phyloP scores from a whole-genome alignment of 202 grass and related monocot genomes.

The Alloteropsis angusta region DNA sequence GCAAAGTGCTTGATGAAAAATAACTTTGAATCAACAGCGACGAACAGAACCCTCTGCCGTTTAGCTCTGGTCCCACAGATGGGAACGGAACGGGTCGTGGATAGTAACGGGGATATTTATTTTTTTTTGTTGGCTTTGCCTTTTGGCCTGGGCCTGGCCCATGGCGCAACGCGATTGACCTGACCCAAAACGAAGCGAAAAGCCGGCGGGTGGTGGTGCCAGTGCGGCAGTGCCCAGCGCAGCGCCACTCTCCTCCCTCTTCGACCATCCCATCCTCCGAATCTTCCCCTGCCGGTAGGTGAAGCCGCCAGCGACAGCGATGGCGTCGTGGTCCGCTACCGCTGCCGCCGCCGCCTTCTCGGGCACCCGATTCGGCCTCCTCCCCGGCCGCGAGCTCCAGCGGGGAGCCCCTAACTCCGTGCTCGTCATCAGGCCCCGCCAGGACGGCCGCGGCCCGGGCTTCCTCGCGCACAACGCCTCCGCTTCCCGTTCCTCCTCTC shows the following conservation, averaged over 20 bases:
- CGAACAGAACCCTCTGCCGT: too few species aligned
- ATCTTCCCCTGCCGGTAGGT: not conserved
- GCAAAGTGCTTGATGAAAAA: too few species aligned
- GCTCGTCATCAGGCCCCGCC: conserved; percentile 17
- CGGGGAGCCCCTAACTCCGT: not conserved
- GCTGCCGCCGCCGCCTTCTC: conserved; percentile 5
- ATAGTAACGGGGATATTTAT: too few species aligned
- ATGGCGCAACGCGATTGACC: not conserved
- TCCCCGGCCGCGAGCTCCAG: conserved; percentile 6
- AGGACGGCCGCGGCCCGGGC: not conserved
- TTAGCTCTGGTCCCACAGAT: too few species aligned
- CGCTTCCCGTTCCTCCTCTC: not conserved
- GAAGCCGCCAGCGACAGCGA: too few species aligned
- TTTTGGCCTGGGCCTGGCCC: too few species aligned
- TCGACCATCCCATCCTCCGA: not conserved
- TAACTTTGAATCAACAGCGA: too few species aligned
- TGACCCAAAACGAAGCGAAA: not conserved
- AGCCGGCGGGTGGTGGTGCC: not conserved
- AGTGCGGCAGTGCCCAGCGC: not conserved
- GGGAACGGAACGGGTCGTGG: too few species aligned
- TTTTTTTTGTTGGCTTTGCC: not conserved
- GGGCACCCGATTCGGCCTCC: conserved; percentile 1
- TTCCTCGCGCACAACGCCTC: not conserved
- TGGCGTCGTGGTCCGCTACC: conserved; percentile 33
- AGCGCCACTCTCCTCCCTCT: not conserved